Conservation (phyloP, 2,329 filamentous ascomycete genomes). For the Cercospora sp. region DNA sequence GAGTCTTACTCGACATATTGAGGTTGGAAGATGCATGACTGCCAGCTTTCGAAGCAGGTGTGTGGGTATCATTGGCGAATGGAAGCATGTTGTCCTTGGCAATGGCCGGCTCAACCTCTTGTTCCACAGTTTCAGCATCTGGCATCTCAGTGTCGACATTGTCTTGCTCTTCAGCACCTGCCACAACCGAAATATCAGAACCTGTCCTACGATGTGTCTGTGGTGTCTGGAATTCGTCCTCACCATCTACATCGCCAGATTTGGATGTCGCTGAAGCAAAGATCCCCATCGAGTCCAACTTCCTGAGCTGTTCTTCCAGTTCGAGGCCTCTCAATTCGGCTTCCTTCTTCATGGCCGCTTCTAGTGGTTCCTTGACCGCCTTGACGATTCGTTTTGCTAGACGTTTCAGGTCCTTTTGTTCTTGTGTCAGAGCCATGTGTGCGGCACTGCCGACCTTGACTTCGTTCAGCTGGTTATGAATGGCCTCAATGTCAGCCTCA, state of each 20-base stretch:
- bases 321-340: conserved; percentile 74
- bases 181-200: conserved; percentile 45
- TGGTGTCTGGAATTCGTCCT: conserved; percentile 39
- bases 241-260: conserved; percentile 51
- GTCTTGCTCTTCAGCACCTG: conserved; percentile 35
- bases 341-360: conserved; percentile 75
- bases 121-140: conserved; percentile 36
- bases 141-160: conserved; percentile 34
- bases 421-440: conserved; percentile 50
- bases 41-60: conserved; percentile 29
- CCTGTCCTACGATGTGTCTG: conserved; percentile 30
- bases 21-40: conserved; percentile 30
- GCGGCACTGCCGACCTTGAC: conserved; percentile 39
- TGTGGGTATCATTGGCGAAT: conserved; percentile 23
- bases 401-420: conserved; percentile 78
- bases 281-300: conserved; percentile 70
- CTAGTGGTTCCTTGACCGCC: conserved; percentile 73
- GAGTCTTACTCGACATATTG: conserved; percentile 18
- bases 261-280: conserved; percentile 47
- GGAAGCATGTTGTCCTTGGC: conserved; percentile 25
- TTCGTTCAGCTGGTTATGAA: conserved; percentile 45
- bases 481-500: conserved; percentile 35
- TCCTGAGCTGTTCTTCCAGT: conserved; percentile 67
- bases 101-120: conserved; percentile 28
- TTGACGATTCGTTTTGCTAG: conserved; percentile 89